phyloP scores from a whole-genome alignment of 1,284 basidiomycete genomes.

The Trametes polyzona region DNA sequence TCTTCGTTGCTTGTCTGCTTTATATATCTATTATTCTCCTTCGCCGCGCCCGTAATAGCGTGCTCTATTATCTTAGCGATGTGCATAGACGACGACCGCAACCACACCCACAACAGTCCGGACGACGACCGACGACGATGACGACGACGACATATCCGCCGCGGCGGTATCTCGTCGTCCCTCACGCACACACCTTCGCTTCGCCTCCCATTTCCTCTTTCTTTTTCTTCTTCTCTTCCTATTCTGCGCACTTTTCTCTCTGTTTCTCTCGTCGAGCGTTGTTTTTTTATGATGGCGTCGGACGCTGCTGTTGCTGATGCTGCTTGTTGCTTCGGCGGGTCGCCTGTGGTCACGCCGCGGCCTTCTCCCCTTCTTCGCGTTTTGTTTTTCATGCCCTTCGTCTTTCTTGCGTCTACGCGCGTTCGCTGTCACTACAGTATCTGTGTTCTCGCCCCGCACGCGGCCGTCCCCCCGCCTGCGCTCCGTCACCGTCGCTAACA shows the following conservation, averaged over 20 bases:
- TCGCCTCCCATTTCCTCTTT: slow-evolving; percentile 2
- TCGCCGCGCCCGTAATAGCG: slow-evolving; percentile 20
- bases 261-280: not conserved
- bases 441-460: not conserved
- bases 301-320: not conserved
- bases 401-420: not conserved
- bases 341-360: too few relatives aligned
- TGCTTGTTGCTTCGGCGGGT: too few relatives aligned
- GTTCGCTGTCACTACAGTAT: too few relatives aligned
- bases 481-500: slow-evolving; percentile 10
- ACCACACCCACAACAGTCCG: not conserved
- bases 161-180: not conserved
- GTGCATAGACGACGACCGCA: slow-evolving; percentile 20
- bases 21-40: slow-evolving; percentile 27
- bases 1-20: slow-evolving; percentile 10
- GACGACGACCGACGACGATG: not conserved
- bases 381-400: not conserved
- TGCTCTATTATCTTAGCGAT: slow-evolving; percentile 23
- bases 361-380: not conserved
- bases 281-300: not conserved
- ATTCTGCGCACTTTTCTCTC: not conserved
- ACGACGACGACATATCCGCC: not conserved
- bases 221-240: not conserved
- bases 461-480: not conserved
- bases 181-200: too few relatives aligned